Percentiles rank a stretch among this genome's conserved stretches.
phyloP scores from a whole-genome alignment of 805 yeast species.

The Blastobotrys peoriensis region DNA sequence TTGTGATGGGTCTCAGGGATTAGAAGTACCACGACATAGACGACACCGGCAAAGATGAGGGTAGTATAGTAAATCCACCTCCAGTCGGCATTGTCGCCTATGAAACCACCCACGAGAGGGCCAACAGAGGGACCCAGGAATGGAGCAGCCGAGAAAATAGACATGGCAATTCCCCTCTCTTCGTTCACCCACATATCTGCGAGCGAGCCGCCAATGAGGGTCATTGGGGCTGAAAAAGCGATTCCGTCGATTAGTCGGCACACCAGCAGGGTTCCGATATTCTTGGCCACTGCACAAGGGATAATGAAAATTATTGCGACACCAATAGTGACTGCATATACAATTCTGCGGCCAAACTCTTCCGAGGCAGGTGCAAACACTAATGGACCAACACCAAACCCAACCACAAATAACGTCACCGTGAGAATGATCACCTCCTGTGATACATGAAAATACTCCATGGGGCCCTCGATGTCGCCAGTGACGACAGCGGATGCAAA shows the following conservation, averaged over 20 bases:
- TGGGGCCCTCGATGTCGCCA: slow-evolving; percentile 49
- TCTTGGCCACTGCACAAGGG: slow-evolving; percentile 50
- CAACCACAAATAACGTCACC: slow-evolving; percentile 52
- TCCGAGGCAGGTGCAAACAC: slow-evolving; percentile 58
- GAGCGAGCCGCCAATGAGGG: slow-evolving; percentile 72
- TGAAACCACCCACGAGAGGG: slow-evolving; percentile 57
- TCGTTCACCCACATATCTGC: slow-evolving; percentile 61
- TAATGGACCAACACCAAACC: slow-evolving; percentile 60
- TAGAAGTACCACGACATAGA: slow-evolving; percentile 39
- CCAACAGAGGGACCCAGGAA: slow-evolving; percentile 54
- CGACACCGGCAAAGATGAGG: slow-evolving; percentile 55
- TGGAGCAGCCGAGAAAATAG: slow-evolving; percentile 58
- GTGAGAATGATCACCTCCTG: slow-evolving; percentile 56
- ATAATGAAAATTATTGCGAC: slow-evolving; percentile 45
- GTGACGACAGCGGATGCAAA: slow-evolving; percentile 67
- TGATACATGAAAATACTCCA: slow-evolving; percentile 43
- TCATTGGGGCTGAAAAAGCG: slow-evolving; percentile 68
- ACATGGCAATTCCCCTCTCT: slow-evolving; percentile 63
- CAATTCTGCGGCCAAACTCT: slow-evolving; percentile 48
- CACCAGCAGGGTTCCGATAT: slow-evolving; percentile 57
- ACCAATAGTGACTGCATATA: slow-evolving; percentile 45
- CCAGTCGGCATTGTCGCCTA: slow-evolving; percentile 57
- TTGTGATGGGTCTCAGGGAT: slow-evolving; percentile 65
- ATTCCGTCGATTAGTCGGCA: slow-evolving; percentile 65
- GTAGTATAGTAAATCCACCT: slow-evolving; percentile 67